Evolutionary conservation across 306 rosid genomes (phyloP).

Genomic region (Castanea crenata): DNA sequence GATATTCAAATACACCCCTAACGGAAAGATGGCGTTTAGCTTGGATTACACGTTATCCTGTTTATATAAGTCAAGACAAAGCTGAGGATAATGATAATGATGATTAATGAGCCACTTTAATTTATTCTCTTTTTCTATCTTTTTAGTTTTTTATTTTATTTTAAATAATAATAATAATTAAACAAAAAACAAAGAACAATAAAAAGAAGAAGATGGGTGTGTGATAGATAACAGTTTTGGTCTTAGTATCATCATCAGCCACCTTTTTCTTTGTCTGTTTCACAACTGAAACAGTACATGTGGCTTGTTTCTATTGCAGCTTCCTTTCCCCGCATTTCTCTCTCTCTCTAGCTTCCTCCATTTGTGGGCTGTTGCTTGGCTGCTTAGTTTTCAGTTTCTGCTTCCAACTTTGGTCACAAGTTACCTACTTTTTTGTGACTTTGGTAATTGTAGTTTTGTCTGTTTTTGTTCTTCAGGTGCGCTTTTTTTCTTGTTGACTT

Average conservation of each 20-base stretch:
- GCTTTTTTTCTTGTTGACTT: not conserved
- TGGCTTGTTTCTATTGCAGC: constrained; percentile 26
- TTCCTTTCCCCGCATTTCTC: constrained; percentile 20
- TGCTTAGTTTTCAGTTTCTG: constrained; percentile 27
- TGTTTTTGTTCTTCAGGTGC: constrained; percentile 23
- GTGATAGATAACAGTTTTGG: constrained; percentile 14
- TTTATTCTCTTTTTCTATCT: constrained; percentile 12
- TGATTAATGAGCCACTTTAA: constrained; percentile 15
- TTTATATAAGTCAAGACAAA: constrained; percentile 14
- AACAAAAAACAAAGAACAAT: not conserved
- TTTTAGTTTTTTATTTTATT: not conserved
- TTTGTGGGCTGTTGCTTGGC: constrained; percentile 15
- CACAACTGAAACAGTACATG: constrained; percentile 49
- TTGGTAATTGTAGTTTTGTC: constrained; percentile 13
- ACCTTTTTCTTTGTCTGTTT: constrained; percentile 63
- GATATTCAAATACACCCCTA: not conserved
- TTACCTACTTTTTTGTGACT: constrained; percentile 5
- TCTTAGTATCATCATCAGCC: constrained; percentile 40
- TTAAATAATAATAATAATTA: constrained; percentile 5
- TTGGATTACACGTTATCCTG: constrained; percentile 48
- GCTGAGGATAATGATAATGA: constrained; percentile 6
- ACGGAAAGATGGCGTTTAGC: constrained; percentile 24
- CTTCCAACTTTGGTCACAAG: constrained; percentile 20
- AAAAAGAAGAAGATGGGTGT: not conserved
- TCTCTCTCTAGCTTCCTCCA: constrained; percentile 7